Conservation (phyloP, 176 grass and related monocot species). For the Raddia distichophylla region DNA sequence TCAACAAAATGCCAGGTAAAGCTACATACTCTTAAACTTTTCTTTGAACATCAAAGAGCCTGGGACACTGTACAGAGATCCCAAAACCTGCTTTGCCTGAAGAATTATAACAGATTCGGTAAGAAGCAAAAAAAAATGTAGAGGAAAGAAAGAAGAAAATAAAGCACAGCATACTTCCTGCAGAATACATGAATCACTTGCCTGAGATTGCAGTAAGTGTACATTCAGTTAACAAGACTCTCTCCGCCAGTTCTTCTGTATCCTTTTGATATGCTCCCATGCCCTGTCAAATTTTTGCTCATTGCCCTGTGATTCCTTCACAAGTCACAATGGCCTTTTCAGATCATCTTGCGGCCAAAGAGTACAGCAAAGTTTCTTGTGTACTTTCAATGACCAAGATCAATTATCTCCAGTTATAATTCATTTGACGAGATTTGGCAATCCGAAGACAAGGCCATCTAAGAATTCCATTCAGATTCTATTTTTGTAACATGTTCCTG, state of each 20-base stretch:
- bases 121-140: neutral
- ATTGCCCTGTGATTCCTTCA: neutral
- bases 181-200: slow-evolving; percentile 35
- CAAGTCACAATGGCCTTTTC: slow-evolving; percentile 1
- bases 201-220: slow-evolving; percentile 22
- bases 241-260: slow-evolving; percentile 6
- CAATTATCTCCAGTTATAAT: neutral
- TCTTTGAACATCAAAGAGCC: neutral
- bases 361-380: neutral
- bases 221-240: slow-evolving; percentile 14
- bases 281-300: neutral
- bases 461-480: neutral
- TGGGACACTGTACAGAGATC: neutral
- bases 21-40: neutral
- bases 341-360: neutral
- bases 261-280: slow-evolving; percentile 12
- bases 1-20: slow-evolving; percentile 9
- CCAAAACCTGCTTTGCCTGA: slow-evolving; percentile 37
- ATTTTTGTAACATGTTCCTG: slow-evolving; percentile 12
- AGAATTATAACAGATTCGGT: neutral
- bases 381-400: neutral
- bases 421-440: neutral
- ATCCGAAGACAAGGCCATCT: neutral
- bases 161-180: neutral
- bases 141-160: neutral